Base-by-base conservation (phyloP, 129 eudicot genomes). In the Logfia minima region DNA sequence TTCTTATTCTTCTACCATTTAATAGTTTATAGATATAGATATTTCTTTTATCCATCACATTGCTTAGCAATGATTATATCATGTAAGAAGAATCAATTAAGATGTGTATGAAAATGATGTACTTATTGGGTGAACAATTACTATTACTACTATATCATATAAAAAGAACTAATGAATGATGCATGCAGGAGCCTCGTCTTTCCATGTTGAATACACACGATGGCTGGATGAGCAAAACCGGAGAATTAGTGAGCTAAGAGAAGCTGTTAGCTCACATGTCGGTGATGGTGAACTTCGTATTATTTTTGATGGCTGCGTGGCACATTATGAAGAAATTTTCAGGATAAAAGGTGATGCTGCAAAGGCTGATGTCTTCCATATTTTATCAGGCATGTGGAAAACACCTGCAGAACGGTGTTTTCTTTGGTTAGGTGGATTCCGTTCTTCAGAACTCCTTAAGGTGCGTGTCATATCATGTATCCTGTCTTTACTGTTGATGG, bases 141-240 rank as follows among this genome's bases (percentile, higher is more conserved):
- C 9, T 41, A 10, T 7, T n/a, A 34, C 55, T 39, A 68, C 22
- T 60, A 24, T 23, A 45, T 68, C 9, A 3, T 8, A 17, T 48
- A 4, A 6, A 18, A 14, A 76, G 19, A 9, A 68, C 39, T 75
- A 3, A 73, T 72, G 34, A 55, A 13, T 9, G 56, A 72, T 68
- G 8, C 77, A 72, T 80, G 78, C 83, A 92, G 97, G 97, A 61
- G 96, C 96, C 39, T 83, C 88, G 75, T 89, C 97, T 35, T 92
- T 89, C 74, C 91, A 92, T 84, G 97, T 83, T 28, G 97, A 92
- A 81, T 92, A 92, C 79, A 78, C 92, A 22, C 86, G 97, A 68
- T 92, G 96, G 97, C 78, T 92, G 74, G 97, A 92, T 71, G 96
- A 92, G 70, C 97, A 92, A 77, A 92, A 87, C 66, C 83, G 89